Percentiles rank a stretch among this genome's conserved stretches.
These are phyloP conservation scores for Scenedesmus sp. DNA, from an alignment of 163 green algal species.

Conservation along the genomic window DNA sequence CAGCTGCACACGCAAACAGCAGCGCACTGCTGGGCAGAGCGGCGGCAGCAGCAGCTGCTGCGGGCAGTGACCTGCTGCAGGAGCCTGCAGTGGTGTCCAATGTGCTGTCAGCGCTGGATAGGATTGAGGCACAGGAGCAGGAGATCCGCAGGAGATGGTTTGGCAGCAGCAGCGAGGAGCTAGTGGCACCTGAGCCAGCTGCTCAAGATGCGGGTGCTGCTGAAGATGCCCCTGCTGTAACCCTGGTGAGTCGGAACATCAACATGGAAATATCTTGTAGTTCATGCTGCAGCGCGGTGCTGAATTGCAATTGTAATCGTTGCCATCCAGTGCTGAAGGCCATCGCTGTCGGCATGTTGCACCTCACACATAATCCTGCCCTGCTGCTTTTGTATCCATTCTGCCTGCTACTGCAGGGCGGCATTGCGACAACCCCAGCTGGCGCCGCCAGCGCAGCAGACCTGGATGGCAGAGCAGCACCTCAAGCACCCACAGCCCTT, in stretches of 20 bases:
- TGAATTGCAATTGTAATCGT: too few relatives aligned
- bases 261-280: too few relatives aligned
- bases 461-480: background rate
- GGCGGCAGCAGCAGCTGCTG: background rate
- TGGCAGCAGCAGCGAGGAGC: background rate
- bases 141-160: conserved; percentile 45
- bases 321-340: too few relatives aligned
- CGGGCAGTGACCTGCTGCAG: background rate
- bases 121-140: conserved; percentile 27
- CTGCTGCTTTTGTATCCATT: background rate
- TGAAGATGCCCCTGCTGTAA: background rate
- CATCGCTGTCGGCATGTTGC: too few relatives aligned
- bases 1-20: background rate
- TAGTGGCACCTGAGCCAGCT: background rate
- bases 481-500: background rate
- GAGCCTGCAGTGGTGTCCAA: background rate
- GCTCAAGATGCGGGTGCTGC: background rate
- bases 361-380: background rate
- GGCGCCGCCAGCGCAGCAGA: background rate
- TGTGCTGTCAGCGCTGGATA: conserved; percentile 33
- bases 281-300: too few relatives aligned
- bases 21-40: background rate
- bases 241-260: background rate
- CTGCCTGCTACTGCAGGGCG: background rate
- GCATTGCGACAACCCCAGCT: background rate